phyloP scores from a whole-genome alignment of 2,329 filamentous ascomycete species.

The Paecilomyces fulvus region DNA sequence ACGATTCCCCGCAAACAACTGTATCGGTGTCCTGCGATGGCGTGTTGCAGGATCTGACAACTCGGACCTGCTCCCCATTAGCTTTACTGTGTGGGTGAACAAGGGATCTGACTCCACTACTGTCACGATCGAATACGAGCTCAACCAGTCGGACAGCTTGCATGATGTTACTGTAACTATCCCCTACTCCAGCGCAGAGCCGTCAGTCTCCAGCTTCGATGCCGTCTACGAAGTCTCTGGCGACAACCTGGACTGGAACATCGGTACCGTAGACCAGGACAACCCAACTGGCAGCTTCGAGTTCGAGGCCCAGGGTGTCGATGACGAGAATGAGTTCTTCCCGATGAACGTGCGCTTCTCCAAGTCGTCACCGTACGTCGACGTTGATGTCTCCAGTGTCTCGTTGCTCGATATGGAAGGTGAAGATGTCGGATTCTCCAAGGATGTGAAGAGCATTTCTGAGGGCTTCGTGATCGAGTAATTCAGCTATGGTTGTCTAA shows the following conservation, averaged over 20 bases:
- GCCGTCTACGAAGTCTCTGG: conserved; percentile 89
- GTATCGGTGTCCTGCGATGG: conserved; percentile 89
- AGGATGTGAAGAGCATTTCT: conserved; percentile 36
- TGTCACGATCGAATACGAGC: conserved; percentile 91
- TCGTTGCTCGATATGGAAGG: conserved; percentile 38
- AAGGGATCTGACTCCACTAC: conserved; percentile 75
- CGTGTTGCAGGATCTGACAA: conserved; percentile 72
- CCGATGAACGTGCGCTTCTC: conserved; percentile 89
- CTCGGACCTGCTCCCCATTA: conserved; percentile 74
- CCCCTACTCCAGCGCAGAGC: conserved; percentile 77
- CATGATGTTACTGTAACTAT: conserved; percentile 82
- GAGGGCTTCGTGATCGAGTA: conserved; percentile 40
- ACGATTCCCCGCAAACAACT: conserved; percentile 90
- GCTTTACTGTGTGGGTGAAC: conserved; percentile 97
- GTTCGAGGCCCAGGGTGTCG: conserved; percentile 80
- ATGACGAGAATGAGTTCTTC: conserved; percentile 93
- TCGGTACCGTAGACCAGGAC: conserved; percentile 74
- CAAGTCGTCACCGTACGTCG: conserved; percentile 77
- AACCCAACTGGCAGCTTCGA: conserved; percentile 85
- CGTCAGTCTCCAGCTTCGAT: conserved; percentile 85
- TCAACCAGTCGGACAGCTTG: conserved; percentile 69
- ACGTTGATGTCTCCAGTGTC: conserved; percentile 65
- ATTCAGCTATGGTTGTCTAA: conserved; percentile 6
- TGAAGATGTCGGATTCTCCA: conserved; percentile 36
- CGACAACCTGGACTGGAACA: conserved; percentile 87